Evolutionary conservation across 2,329 filamentous ascomycete genomes (phyloP).

Genomic region (Aspergillus proliferans): DNA sequence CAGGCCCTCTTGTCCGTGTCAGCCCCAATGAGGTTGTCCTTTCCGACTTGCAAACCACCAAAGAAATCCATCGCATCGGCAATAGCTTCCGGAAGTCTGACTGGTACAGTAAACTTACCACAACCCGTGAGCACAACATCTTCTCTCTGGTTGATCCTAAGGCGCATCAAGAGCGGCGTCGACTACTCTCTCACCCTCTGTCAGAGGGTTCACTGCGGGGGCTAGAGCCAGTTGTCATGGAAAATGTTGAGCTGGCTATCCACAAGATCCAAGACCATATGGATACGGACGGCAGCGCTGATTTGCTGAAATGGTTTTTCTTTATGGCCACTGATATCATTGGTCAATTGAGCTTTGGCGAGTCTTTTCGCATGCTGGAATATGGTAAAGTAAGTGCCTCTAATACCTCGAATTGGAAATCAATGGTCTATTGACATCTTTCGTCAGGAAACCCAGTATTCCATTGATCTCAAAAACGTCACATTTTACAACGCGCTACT

Average conservation of each 20-base stretch:
- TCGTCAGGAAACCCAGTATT: too few species aligned
- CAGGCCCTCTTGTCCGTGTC: conserved; percentile 18
- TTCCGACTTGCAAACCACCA: conserved; percentile 26
- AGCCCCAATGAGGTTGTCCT: conserved; percentile 22
- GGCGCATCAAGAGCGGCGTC: conserved; percentile 35
- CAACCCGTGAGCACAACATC: conserved; percentile 17
- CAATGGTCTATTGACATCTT: too few species aligned
- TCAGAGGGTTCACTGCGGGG: conserved; percentile 9
- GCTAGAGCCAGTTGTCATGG: conserved; percentile 32
- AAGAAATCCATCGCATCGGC: conserved; percentile 22
- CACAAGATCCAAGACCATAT: conserved; percentile 40
- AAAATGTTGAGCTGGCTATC: conserved; percentile 35
- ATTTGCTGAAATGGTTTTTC: conserved; percentile 47
- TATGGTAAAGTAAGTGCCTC: conserved; percentile 34
- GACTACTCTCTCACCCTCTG: conserved; percentile 37
- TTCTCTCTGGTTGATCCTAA: conserved; percentile 36
- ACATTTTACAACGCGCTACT: too few species aligned
- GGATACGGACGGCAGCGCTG: conserved; percentile 25
- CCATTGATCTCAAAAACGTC: too few species aligned
- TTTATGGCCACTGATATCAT: conserved; percentile 49
- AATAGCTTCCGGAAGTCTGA: conserved; percentile 20
- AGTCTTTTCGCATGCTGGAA: conserved; percentile 46
- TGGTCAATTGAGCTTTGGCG: conserved; percentile 46
- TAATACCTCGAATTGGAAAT: too few species aligned
- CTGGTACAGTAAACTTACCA: conserved; percentile 20